phyloP scores from a whole-genome alignment of 108 stramenopile genomes.

The Epipyxis sp. region DNA sequence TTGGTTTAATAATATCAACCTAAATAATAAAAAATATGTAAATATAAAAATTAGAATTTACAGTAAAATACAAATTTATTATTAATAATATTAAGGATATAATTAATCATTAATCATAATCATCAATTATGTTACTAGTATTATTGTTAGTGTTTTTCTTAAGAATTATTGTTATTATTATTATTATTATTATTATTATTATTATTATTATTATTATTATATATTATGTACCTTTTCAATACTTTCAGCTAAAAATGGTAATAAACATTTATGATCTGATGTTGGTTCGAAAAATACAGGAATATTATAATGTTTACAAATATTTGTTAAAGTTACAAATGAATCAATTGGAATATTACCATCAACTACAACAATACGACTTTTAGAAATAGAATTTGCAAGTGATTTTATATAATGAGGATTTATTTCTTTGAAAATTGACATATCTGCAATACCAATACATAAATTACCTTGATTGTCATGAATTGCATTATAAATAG shows the following conservation, averaged over 20 bases:
- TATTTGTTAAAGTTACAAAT: conserved; percentile 1
- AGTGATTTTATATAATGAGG: conserved; percentile 47
- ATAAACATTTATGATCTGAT: conserved; percentile 1
- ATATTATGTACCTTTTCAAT: too few species aligned
- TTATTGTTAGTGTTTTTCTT: too few species aligned
- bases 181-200: too few species aligned
- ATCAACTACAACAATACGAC: conserved; percentile 66
- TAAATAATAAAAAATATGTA: conserved; percentile 12
- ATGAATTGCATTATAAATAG: conserved; percentile 70
- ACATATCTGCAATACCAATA: conserved; percentile 78
- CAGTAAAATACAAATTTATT: too few species aligned
- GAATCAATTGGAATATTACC: conserved; percentile 60
- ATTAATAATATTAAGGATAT: too few species aligned
- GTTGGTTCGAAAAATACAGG: conserved; percentile 29
- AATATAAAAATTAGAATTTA: too few species aligned
- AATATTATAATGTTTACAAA: not conserved
- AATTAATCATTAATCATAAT: too few species aligned
- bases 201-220: too few species aligned
- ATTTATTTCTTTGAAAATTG: conserved; percentile 54
- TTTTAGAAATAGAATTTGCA: not conserved
- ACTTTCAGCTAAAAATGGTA: not conserved
- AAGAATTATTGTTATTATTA: too few species aligned
- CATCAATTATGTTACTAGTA: too few species aligned
- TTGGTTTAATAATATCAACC: conserved; percentile 14
- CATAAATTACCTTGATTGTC: conserved; percentile 65